Evolutionary conservation across 441 rosid genomes (phyloP), one percentile per base, ranked within the genome.

Genomic region (Syzygium syzygioides): DNA sequence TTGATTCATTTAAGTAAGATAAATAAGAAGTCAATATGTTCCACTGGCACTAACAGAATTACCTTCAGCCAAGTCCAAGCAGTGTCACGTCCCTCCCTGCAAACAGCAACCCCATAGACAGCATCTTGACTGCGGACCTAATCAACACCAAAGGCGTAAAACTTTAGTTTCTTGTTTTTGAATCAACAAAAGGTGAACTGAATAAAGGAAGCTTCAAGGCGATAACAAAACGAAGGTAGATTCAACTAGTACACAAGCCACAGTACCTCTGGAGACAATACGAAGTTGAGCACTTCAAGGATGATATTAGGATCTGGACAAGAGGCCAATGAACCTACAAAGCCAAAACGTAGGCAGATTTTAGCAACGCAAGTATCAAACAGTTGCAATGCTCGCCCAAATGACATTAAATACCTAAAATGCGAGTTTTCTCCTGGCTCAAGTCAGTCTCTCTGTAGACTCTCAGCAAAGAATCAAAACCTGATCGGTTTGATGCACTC

Each of bases 61-160:
- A 95, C 98, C 96, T 93, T 91, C 87, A 97, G 92, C 99, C 99
- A 97, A 86, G 88, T 91, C 99, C 99, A 97, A 60, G 99, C 98
- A 37, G 93, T 95, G 93, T 96, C 99, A 89, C 98, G 95, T 79
- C 99, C 99, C 94, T 97, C 98, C 90, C 90, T 91, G 55, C 95
- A 90, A 79, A 96, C 95, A 86, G 95, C 91, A 50, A 97, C 94
- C 87, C 96, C 99, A 91, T 66, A 94, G 55, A 94, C 89, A 86
- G 95, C 97, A 92, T 96, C 97, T 93, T 96, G 99, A 92, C 92
- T 93, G 37, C 99, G 98, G 79, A 97, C 99, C 99, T 98, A 66
- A 76, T 37, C 17, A 76, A 41, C 48, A 76, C 28, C 50, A 76
- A 76, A 37, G n/a, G 52, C 8, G n/a, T 14, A 14, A 76, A 76